Base-by-base conservation (phyloP, 768 basidiomycete species). In the Coprinellus micaceus region DNA sequence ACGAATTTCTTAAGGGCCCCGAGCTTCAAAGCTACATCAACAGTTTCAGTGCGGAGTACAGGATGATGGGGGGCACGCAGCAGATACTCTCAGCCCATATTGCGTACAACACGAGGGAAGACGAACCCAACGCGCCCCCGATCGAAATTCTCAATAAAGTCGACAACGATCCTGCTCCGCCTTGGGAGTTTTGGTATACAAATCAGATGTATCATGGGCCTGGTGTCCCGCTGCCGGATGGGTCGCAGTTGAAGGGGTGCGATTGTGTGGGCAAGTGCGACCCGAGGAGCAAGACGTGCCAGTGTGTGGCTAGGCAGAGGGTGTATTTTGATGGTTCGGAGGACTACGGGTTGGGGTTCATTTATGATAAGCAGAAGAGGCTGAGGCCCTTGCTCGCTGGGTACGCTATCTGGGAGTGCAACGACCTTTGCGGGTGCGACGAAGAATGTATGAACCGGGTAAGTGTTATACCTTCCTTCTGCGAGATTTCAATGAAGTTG, bases 131-230 rank as follows among this genome's bases (percentile, higher is more conserved):
- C 44, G 86, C 89, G 1, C 91, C 89, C 0, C 71, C 71, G 4
- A 89, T 96, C 62, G 70, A 70, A 15, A 78, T 96, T 24, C 66
- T 82, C 50, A 93, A 94, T 63, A 68, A 79, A 0, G 73, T 91
- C 22, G 90, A 91, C 58, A 61, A 76, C 9, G 86, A 88, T 58
- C 75, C 82, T 10, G 81, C 85, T 21, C 93, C 94, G 0, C 81
- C 81, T 24, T 92, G 89, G 82, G 93, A 96, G 63, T 97, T 94
- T 63, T 76, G 86, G 58, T 96, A 96, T 67, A 85, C 89, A 11
- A 94, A 96, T 67, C 71, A 82, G 52, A 83, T 94, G 76, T 88
- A 89, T 79, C 84, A 85, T 57, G 82, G 81, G 1, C 77, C 84
- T 12, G 82, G 75, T 4, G 87, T 94, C 2, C 84, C 86, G 0